Evolutionary conservation across 331 rosid genomes (phyloP).

Genomic region (Spiraea crenata): DNA sequence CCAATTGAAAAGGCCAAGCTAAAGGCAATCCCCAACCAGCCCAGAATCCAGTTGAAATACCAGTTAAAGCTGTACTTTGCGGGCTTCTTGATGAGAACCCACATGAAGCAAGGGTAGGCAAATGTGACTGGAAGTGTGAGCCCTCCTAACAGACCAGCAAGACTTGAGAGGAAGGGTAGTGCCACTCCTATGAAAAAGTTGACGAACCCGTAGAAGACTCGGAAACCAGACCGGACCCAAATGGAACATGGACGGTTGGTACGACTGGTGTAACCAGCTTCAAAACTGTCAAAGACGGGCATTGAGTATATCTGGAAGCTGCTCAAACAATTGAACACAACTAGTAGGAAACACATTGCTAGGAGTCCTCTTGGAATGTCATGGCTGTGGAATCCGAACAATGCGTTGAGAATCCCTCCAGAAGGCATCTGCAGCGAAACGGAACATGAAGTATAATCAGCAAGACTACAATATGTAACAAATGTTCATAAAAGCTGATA

Average conservation of each 20-base stretch:
- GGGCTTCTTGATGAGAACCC: conserved; percentile 93
- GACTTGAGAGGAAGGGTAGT: conserved; percentile 91
- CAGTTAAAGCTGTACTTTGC: conserved; percentile 88
- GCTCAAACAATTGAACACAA: conserved; percentile 93
- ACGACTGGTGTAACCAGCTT: conserved; percentile 96
- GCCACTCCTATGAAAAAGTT: conserved; percentile 95
- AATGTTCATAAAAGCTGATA: background rate
- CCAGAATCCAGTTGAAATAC: conserved; percentile 91
- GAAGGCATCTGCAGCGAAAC: conserved; percentile 71
- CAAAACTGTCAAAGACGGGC: conserved; percentile 98
- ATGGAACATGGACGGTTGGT: conserved; percentile 94
- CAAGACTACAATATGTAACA: background rate
- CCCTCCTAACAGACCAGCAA: conserved; percentile 94
- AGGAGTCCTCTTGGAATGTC: conserved; percentile 92
- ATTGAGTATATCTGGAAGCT: conserved; percentile 96
- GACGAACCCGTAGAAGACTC: conserved; percentile 82
- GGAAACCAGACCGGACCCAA: conserved; percentile 93
- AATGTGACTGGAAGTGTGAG: conserved; percentile 97
- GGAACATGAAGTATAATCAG: conserved; percentile 5
- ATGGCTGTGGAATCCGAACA: conserved; percentile 85
- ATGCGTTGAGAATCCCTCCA: conserved; percentile 85
- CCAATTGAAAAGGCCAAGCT: conserved; percentile 92
- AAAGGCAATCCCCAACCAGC: conserved; percentile 89
- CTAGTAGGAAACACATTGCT: conserved; percentile 85
- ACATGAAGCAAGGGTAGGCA: conserved; percentile 99